A percentile compares a stretch with the other conserved stretches of the same genome.
Conservation (phyloP, 2,329 filamentous ascomycete genomes). For the Clonostachys byssicola region DNA sequence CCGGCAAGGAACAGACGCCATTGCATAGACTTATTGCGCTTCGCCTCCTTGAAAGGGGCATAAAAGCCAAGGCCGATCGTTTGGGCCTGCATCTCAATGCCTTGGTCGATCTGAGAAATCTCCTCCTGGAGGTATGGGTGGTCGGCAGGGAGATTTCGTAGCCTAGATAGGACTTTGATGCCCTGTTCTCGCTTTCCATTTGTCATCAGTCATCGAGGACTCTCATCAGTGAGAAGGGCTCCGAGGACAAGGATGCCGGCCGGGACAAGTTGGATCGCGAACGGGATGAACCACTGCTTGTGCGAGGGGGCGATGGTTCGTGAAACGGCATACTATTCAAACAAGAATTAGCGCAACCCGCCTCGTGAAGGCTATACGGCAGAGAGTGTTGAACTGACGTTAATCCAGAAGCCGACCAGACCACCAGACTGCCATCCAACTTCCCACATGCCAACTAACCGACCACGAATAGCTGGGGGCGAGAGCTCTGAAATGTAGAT, state of each 20-base stretch:
- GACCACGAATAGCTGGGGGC: slow-evolving; percentile 48
- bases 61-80: slow-evolving; percentile 60
- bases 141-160: slow-evolving; percentile 37
- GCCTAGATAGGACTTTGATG: slow-evolving; percentile 46
- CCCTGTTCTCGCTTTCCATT: slow-evolving; percentile 47
- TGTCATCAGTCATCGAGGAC: slow-evolving; percentile 56
- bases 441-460: slow-evolving; percentile 50
- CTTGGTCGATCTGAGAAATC: not conserved
- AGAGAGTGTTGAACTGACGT: slow-evolving; percentile 29
- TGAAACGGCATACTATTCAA: slow-evolving; percentile 46
- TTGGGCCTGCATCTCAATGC: slow-evolving; percentile 52
- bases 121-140: not conserved
- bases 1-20: slow-evolving; percentile 60
- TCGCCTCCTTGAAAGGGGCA: slow-evolving; percentile 23
- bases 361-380: no score
- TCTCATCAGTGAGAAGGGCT: slow-evolving; percentile 45
- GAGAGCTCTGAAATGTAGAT: slow-evolving; percentile 39
- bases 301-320: slow-evolving; percentile 32
- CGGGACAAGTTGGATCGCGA: slow-evolving; percentile 64
- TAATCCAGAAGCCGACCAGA: slow-evolving; percentile 46
- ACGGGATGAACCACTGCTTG: slow-evolving; percentile 61
- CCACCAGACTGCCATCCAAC: slow-evolving; percentile 48
- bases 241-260: slow-evolving; percentile 44
- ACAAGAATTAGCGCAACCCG: no score
- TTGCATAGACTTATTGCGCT: not conserved